These are phyloP conservation scores for Larix kaempferi DNA, from an alignment of 75 land plant genomes.

Conservation along the genomic window DNA sequence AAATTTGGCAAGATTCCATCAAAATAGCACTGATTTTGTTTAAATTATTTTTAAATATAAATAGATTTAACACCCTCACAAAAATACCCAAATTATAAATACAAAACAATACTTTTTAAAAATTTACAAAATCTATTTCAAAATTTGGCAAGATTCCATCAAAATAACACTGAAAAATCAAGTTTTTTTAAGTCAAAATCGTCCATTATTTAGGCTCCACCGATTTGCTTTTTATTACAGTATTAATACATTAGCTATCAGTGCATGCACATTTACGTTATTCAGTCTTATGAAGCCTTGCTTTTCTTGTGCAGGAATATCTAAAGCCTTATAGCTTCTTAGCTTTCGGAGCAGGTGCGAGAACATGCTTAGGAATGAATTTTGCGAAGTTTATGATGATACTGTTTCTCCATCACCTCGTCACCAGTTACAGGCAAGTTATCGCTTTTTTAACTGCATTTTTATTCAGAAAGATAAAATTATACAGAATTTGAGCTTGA, in stretches of 20 bases:
- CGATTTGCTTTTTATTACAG: neutral
- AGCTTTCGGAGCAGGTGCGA: constrained; percentile 44
- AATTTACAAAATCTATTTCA: too few relatives aligned
- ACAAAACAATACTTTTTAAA: too few relatives aligned
- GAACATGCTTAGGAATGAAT: constrained; percentile 42
- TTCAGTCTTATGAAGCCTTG: neutral
- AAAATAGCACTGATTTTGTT: too few relatives aligned
- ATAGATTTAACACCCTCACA: too few relatives aligned
- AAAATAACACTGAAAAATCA: too few relatives aligned
- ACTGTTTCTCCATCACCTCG: constrained; percentile 32
- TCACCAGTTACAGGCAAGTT: constrained; percentile 33
- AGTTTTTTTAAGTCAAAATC: too few relatives aligned
- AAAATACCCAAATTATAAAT: too few relatives aligned
- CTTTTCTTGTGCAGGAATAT: constrained; percentile 16
- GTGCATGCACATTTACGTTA: neutral
- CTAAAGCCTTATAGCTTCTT: constrained; percentile 29
- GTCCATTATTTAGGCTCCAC: too few relatives aligned
- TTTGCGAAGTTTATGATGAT: constrained; percentile 42
- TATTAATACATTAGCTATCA: neutral
- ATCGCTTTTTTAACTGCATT: neutral
- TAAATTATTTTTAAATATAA: too few relatives aligned
- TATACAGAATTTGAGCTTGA: neutral
- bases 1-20: too few relatives aligned
- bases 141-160: too few relatives aligned
- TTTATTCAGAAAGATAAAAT: neutral